Percentiles rank a stretch among this genome's conserved stretches.
These are phyloP conservation scores for Phalaenopsis aphrodite DNA, from an alignment of 106 monocot species.

Conservation along the genomic window DNA sequence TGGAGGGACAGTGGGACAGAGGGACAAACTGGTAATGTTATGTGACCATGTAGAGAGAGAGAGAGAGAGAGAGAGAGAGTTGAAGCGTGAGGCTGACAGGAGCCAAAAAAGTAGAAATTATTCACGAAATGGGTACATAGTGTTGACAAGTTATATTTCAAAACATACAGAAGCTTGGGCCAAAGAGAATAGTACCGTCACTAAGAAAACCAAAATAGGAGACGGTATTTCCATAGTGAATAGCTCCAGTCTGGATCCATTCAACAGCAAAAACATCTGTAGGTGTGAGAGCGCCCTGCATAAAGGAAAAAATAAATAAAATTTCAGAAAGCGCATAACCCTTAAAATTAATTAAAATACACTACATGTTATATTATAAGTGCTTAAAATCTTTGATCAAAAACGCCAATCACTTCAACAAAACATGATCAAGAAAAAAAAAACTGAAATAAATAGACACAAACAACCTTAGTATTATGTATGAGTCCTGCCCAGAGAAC, in stretches of 20 bases:
- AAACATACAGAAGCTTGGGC: not conserved
- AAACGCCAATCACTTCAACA: not conserved
- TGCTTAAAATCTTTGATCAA: not conserved
- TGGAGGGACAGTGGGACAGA: too few species aligned
- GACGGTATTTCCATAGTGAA: slow-evolving; percentile 89
- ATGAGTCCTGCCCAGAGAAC: too few species aligned
- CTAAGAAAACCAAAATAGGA: slow-evolving; percentile 92
- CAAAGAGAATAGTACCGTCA: slow-evolving; percentile 64
- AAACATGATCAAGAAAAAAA: not conserved
- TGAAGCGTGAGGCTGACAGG: too few species aligned
- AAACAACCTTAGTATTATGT: too few species aligned
- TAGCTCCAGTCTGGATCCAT: slow-evolving; percentile 67
- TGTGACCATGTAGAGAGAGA: too few species aligned
- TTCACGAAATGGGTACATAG: not conserved
- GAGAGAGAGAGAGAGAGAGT: too few species aligned
- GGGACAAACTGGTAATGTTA: too few species aligned
- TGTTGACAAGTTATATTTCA: not conserved
- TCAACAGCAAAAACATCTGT: slow-evolving; percentile 91
- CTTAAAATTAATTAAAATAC: not conserved
- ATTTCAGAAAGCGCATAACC: not conserved
- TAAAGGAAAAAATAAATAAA: not conserved
- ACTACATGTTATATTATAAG: not conserved
- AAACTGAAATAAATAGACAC: too few species aligned
- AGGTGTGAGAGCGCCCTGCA: slow-evolving; percentile 75
- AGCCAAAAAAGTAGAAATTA: not conserved